A percentile compares a stretch with the other conserved stretches of the same genome.
Evolutionary conservation across 176 grass and related monocot species (phyloP).

Genomic region (Guadua angustifolia): DNA sequence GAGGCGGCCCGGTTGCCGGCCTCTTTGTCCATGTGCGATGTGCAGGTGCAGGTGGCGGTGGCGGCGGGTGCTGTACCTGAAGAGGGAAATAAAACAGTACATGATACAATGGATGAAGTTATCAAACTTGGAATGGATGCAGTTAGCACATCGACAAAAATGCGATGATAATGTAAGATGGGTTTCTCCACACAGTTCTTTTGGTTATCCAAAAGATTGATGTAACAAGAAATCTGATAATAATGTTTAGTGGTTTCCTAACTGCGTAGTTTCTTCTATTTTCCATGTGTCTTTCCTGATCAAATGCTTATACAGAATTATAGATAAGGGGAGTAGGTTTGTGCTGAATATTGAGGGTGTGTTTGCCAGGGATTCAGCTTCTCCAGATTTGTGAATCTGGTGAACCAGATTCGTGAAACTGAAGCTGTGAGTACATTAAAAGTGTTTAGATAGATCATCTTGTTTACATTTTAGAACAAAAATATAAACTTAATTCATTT

Average conservation of each 20-base stretch:
- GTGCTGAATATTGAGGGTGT: too few species aligned
- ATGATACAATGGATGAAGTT: not conserved
- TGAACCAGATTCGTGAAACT: too few species aligned
- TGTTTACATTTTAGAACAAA: too few species aligned
- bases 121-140: not conserved
- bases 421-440: too few species aligned
- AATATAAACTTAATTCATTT: too few species aligned
- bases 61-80: not conserved
- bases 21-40: conserved; percentile 9
- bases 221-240: not conserved
- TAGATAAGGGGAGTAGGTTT: not conserved
- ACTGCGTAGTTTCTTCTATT: not conserved
- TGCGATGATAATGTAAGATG: not conserved
- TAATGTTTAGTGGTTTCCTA: not conserved
- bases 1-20: not conserved
- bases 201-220: not conserved
- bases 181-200: not conserved
- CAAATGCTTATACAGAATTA: not conserved
- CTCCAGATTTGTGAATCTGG: too few species aligned
- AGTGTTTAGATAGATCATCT: too few species aligned
- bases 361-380: too few species aligned
- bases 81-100: not conserved
- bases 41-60: not conserved
- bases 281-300: not conserved
- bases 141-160: not conserved